These are phyloP conservation scores for Botryotinia convoluta DNA, from an alignment of 2,329 filamentous ascomycete species.

Conservation along the genomic window DNA sequence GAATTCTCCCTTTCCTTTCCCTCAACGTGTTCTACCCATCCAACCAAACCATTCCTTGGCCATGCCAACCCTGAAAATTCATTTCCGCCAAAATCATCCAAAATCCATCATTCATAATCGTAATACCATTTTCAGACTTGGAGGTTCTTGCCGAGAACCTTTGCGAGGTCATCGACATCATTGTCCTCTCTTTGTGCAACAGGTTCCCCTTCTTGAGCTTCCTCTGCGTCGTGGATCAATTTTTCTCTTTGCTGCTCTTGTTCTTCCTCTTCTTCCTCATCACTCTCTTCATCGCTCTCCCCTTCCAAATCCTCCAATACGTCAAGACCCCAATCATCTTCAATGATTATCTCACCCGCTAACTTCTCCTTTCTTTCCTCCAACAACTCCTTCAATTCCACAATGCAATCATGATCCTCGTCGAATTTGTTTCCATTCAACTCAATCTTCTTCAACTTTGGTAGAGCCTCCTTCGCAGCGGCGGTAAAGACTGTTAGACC, in stretches of 20 bases:
- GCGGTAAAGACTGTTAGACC: conserved; percentile 69
- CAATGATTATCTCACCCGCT: conserved; percentile 63
- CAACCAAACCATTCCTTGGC: conserved; percentile 2
- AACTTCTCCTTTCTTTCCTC: conserved; percentile 74
- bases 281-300: conserved; percentile 66
- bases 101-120: conserved; percentile 12
- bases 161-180: conserved; percentile 78
- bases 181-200: conserved; percentile 68
- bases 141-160: conserved; percentile 50
- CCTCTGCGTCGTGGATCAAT: conserved; percentile 64
- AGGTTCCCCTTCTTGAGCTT: conserved; percentile 66
- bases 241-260: conserved; percentile 67
- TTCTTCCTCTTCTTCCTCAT: conserved; percentile 60
- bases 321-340: conserved; percentile 83
- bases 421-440: conserved; percentile 94
- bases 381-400: conserved; percentile 66
- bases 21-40: not conserved
- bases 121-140: conserved; percentile 11
- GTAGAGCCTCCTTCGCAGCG: conserved; percentile 67
- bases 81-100: conserved; percentile 14
- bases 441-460: conserved; percentile 79
- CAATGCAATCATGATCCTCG: conserved; percentile 75
- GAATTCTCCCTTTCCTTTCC: not conserved
- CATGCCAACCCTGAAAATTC: not conserved
- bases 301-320: conserved; percentile 79